phyloP scores from a whole-genome alignment of 257 asterid species.

The Solanum ahanhuiri region DNA sequence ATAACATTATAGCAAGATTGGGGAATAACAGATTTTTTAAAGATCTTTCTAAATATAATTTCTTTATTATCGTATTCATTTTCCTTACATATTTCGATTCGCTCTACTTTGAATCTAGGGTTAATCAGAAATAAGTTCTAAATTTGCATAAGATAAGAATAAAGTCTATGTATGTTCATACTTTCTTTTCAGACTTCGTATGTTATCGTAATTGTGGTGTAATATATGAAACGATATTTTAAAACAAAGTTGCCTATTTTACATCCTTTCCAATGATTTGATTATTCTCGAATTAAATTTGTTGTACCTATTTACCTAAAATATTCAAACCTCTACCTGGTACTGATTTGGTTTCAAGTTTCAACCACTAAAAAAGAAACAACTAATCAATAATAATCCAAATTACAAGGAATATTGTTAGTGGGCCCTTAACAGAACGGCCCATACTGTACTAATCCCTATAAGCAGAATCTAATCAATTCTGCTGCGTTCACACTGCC shows the following conservation, averaged over 20 bases:
- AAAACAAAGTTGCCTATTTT: not conserved
- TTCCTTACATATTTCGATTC: not conserved
- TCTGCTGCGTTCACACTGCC: conserved; percentile 5
- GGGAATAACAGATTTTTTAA: too few species aligned
- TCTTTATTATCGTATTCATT: not conserved
- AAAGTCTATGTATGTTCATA: not conserved
- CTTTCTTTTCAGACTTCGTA: fast-evolving
- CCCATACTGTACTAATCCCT: not conserved
- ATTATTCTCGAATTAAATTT: not conserved
- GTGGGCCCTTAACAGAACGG: not conserved
- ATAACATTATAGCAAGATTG: not conserved
- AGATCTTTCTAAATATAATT: not conserved
- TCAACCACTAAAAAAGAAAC: not conserved
- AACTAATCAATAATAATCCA: not conserved
- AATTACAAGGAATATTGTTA: not conserved
- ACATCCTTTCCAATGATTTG: not conserved
- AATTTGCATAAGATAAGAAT: too few species aligned
- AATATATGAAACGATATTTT: not conserved
- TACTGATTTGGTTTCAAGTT: not conserved
- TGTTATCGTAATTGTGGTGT: not conserved
- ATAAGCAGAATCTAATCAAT: not conserved
- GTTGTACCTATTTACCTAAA: not conserved
- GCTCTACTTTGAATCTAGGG: not conserved
- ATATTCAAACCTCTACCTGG: not conserved
- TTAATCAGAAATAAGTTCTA: fast-evolving